Evolutionary conservation across 306 rosid species (phyloP), one percentile per base, ranked within the genome.

Genomic region (Malus sylvestris): DNA sequence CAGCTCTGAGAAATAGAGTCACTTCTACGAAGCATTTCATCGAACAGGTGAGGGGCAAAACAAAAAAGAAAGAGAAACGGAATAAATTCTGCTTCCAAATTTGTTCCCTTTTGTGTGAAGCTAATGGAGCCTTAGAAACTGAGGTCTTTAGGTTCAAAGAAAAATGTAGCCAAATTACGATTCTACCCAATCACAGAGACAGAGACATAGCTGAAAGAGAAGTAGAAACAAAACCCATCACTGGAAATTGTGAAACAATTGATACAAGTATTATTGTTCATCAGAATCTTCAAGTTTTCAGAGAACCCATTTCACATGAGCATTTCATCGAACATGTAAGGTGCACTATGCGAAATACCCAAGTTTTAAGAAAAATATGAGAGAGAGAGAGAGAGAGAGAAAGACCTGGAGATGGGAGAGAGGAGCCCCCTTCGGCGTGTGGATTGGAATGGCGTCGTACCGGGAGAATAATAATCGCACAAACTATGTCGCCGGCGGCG

Each of bases 21-120:
- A 14, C 45, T 35, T 14, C 4, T 0, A 2, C 38, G 78, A 73
- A 62, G 49, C 78, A 72, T 65, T 65, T 38, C 62, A 15, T 66
- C 74, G 68, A 72, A 72, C 61, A 79, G 14, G 46, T 72, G 59
- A 4, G 1, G 10, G 78, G 64, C 78, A 79, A 64, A 23, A 4
- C 9, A 38, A 7, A 57, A 8, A 35, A 18, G 59, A 46, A 9
- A 25, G 0, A 4, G 9, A 38, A 2, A 10, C 10, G 2, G 10
- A 35, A 8, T 2, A 5, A 3, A 6, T 0, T 16, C 10, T 25
- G 57, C 5, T 38, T 72, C 67, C 67, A 14, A 58, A 2, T 42
- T 3, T 8, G 20, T 64, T 32, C 49, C 27, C 46, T 14, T 66
- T 19, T 33, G 40, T 35, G 35, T 4, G 46, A 49, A 70, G 61